Evolutionary conservation across 2,329 filamentous ascomycete genomes (phyloP).

Genomic region (Rachicladosporium sp.): DNA sequence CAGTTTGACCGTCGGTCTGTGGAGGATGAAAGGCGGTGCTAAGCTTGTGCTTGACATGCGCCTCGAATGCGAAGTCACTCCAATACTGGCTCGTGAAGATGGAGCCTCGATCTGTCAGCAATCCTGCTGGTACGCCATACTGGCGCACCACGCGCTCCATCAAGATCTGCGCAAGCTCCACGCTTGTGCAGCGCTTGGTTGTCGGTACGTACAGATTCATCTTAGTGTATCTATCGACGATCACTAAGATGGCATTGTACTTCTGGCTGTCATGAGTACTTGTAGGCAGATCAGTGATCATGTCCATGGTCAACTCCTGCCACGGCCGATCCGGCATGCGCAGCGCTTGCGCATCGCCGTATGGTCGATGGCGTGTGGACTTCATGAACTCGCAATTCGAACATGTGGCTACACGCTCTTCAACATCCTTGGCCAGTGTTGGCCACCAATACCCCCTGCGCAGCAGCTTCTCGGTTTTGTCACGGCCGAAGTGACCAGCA

Average conservation of each 20-base stretch:
- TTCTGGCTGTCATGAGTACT: background rate
- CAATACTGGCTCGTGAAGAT: conserved; percentile 8
- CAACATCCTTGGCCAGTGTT: background rate
- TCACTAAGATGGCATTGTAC: background rate
- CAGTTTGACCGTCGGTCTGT: conserved; percentile 9
- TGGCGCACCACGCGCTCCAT: background rate
- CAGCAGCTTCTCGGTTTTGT: background rate
- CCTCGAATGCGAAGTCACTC: conserved; percentile 3
- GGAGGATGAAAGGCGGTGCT: conserved; percentile 8
- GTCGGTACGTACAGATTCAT: background rate
- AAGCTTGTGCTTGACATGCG: conserved; percentile 3
- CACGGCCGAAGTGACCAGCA: background rate
- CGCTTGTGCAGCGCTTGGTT: conserved; percentile 1
- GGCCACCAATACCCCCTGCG: background rate
- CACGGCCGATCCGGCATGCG: background rate
- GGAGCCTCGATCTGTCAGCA: conserved; percentile 4
- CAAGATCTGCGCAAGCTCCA: background rate
- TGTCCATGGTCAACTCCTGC: background rate
- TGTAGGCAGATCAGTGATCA: background rate
- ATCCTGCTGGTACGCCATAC: no score
- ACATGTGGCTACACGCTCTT: background rate
- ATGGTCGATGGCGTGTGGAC: background rate
- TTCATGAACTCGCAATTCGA: background rate
- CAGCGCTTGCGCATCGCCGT: conserved; percentile 1
- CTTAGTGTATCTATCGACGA: conserved; percentile 3